These are phyloP conservation scores for Kwoniella botswanensis DNA, from an alignment of 768 basidiomycete species.

Conservation along the genomic window DNA sequence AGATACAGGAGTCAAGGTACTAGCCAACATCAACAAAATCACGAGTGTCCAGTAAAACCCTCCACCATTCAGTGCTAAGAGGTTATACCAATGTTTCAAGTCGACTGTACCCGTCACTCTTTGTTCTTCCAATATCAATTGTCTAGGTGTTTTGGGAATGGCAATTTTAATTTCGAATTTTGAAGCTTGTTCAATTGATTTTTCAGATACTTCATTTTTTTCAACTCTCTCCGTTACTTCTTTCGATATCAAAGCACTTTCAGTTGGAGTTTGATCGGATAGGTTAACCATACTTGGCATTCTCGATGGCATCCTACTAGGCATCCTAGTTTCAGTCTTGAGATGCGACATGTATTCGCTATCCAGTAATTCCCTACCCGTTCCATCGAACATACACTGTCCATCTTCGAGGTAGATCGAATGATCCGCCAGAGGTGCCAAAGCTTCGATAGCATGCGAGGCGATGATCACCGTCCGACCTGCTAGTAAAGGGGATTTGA, in stretches of 20 bases:
- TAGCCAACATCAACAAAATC: constrained; percentile 15
- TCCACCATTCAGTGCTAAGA: constrained; percentile 32
- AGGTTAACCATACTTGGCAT: not conserved
- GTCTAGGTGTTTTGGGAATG: constrained; percentile 37
- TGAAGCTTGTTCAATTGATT: constrained; percentile 8
- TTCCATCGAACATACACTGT: constrained; percentile 33
- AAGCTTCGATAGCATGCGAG: constrained; percentile 56
- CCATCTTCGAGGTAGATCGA: constrained; percentile 50
- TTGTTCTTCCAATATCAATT: constrained; percentile 43
- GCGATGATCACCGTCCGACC: constrained; percentile 65
- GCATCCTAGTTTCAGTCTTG: constrained; percentile 17
- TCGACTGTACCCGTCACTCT: constrained; percentile 31
- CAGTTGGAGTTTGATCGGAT: not conserved
- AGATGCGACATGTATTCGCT: constrained; percentile 45
- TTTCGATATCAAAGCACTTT: not conserved
- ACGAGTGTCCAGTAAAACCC: constrained; percentile 33
- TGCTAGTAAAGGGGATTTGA: constrained; percentile 61
- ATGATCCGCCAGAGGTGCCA: constrained; percentile 50
- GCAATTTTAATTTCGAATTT: constrained; percentile 33
- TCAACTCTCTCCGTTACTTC: not conserved
- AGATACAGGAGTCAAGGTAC: constrained; percentile 26
- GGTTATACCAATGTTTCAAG: constrained; percentile 36
- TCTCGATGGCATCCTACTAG: constrained; percentile 9
- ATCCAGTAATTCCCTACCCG: constrained; percentile 32
- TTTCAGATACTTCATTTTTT: constrained; percentile 7